These are phyloP conservation scores for Zymoseptoria tritici DNA, from an alignment of 2,329 filamentous ascomycete genomes.

Conservation along the genomic window DNA sequence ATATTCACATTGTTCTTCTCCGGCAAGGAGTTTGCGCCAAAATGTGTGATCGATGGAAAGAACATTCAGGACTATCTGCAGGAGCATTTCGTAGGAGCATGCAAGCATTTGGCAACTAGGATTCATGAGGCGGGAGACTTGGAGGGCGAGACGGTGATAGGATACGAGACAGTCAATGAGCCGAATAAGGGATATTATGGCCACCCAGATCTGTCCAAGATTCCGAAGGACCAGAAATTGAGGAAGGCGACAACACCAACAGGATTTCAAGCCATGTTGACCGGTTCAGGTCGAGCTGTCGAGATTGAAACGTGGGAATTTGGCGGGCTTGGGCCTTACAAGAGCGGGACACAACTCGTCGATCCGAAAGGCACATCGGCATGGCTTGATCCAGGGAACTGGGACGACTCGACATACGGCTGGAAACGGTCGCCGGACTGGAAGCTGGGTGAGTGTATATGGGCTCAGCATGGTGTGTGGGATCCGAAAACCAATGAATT, in stretches of 20 bases:
- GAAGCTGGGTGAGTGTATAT: slow-evolving; percentile 90
- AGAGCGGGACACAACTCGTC: slow-evolving; percentile 72
- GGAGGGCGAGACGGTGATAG: slow-evolving; percentile 78
- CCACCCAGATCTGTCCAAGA: slow-evolving; percentile 68
- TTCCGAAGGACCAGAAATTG: slow-evolving; percentile 80
- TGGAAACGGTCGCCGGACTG: slow-evolving; percentile 83
- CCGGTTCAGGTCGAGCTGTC: slow-evolving; percentile 81
- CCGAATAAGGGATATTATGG: slow-evolving; percentile 84
- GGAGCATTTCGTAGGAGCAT: slow-evolving; percentile 73
- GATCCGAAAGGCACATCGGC: slow-evolving; percentile 80
- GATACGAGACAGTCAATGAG: slow-evolving; percentile 96
- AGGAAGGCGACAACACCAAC: slow-evolving; percentile 92
- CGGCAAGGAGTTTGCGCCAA: slow-evolving; percentile 85
- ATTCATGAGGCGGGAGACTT: slow-evolving; percentile 88
- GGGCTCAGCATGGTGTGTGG: slow-evolving; percentile 97
- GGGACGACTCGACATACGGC: slow-evolving; percentile 81
- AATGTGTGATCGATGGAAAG: slow-evolving; percentile 85
- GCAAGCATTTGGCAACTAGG: slow-evolving; percentile 69
- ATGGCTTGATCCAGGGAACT: slow-evolving; percentile 69
- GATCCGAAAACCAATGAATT: slow-evolving; percentile 71
- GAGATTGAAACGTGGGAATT: slow-evolving; percentile 92
- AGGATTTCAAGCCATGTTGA: slow-evolving; percentile 86
- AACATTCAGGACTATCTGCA: slow-evolving; percentile 97
- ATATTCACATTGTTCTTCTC: slow-evolving; percentile 94
- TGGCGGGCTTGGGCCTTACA: slow-evolving; percentile 84